Percentiles rank a stretch among this genome's conserved stretches.
Conservation (phyloP, 768 basidiomycete species). For the Ephemerocybe angulata region DNA sequence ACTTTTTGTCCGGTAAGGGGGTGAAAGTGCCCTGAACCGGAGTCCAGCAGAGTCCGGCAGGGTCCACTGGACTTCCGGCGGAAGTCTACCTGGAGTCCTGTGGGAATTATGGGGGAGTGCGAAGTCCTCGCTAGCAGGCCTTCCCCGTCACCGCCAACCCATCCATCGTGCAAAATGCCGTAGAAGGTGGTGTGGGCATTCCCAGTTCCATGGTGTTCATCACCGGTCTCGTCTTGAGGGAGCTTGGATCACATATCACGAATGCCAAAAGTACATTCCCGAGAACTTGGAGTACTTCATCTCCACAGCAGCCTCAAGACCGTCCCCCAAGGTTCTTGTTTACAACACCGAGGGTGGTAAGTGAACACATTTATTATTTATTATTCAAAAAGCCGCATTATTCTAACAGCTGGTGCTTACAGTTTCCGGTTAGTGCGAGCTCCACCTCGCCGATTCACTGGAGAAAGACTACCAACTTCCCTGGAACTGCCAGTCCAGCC, state of each 20-base stretch:
- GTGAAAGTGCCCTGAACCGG: too few relatives aligned
- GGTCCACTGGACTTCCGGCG: too few relatives aligned
- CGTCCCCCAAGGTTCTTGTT: constrained; percentile 77
- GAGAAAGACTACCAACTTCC: constrained; percentile 86
- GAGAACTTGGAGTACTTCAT: constrained; percentile 74
- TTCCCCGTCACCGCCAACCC: constrained; percentile 92
- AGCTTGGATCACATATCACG: constrained; percentile 75
- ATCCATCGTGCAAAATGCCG: constrained; percentile 76
- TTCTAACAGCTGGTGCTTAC: constrained; percentile 16
- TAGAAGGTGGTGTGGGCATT: constrained; percentile 89
- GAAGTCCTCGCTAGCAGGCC: constrained; percentile 85
- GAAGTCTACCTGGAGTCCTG: too few relatives aligned
- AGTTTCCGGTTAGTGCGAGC: constrained; percentile 82
- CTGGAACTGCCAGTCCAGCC: constrained; percentile 85
- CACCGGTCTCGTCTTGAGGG: constrained; percentile 71
- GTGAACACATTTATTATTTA: constrained; percentile 21
- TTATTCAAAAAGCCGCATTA: too few relatives aligned
- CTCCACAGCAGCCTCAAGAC: constrained; percentile 86
- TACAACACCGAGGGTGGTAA: constrained; percentile 91
- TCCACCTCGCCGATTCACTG: constrained; percentile 85
- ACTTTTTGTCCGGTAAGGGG: too few relatives aligned
- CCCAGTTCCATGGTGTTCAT: constrained; percentile 94
- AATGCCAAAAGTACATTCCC: constrained; percentile 87
- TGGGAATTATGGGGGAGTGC: too few relatives aligned
- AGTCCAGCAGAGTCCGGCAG: too few relatives aligned